Conservation (phyloP, 2,329 filamentous ascomycete genomes). For the Fusarium musae region DNA sequence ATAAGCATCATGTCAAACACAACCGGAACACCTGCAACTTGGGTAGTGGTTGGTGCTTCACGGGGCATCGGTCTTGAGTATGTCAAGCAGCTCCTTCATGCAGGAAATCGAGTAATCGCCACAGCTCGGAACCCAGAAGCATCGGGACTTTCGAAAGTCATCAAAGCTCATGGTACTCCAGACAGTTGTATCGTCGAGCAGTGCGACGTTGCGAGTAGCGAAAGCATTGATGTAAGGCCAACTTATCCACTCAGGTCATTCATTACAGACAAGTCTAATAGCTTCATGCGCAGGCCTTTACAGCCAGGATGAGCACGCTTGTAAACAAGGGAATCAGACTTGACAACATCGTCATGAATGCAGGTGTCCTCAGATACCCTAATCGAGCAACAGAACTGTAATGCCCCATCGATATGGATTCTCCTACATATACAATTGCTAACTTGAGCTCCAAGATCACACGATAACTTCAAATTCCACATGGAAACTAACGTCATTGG, state of each 20-base stretch:
- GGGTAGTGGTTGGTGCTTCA: conserved; percentile 1
- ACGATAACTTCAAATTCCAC: neutral
- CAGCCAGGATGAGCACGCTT: accelerated
- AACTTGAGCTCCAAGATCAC: neutral
- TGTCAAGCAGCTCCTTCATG: neutral
- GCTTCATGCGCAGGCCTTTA: accelerated
- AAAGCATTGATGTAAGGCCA: neutral
- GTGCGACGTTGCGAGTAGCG: neutral
- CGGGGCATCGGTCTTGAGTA: neutral
- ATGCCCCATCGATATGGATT: accelerated
- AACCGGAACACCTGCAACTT: neutral
- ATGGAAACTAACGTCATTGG: neutral
- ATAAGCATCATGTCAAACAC: neutral
- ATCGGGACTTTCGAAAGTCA: accelerated
- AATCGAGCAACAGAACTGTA: neutral
- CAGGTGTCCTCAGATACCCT: neutral
- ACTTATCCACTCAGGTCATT: accelerated
- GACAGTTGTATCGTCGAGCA: neutral
- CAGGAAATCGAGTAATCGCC: accelerated
- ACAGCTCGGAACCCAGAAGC: neutral
- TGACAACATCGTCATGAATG: neutral
- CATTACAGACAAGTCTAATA: neutral
- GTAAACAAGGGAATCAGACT: neutral
- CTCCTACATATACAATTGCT: accelerated
- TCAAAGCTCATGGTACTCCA: accelerated